Evolutionary conservation across 495 filamentous ascomycete genomes (phyloP), one percentile per base, ranked within the genome.

Genomic region (Tuber aestivum): DNA sequence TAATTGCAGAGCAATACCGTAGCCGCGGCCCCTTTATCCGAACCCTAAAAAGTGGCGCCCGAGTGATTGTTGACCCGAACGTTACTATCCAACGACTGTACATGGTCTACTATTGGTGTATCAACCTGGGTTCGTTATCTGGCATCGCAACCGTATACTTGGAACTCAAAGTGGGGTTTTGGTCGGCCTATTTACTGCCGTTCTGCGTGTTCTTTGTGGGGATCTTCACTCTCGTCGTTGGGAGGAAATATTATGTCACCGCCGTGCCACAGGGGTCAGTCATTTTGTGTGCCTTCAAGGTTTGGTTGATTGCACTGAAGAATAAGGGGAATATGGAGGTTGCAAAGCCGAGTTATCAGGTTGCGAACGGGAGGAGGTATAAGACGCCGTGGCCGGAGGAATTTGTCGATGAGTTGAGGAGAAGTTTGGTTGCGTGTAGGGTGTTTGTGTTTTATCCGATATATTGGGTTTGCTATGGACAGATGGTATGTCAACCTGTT

Each of bases 361-460:
- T 84, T 69, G 78, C 85, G 73, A 75, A 85, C 76, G 69, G 82
- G 2, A 79, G 83, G 70, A 90, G 90, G 1, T 78, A 81, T 20
- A 92, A 90, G 91, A 92, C 92, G 90, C 88, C 86, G 23, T 93
- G 93, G 74, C 90, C 93, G 74, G 92, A 94, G 77, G 87, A 86
- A 48, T 93, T 90, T 90, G 91, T 92, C 12, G 90, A 92, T 75
- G 90, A 93, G 81, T 88, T 94, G 7, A 85, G 86, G 45, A 87
- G 92, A 83, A 91, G 91, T 48, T 86, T 92, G 41, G 85, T 87
- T 70, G 92, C 91, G 48, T 93, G 92, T 86, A 86, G 85, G 27
- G 91, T 93, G 72, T 91, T 91, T 81, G 82, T 87, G 73, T 90
- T 87, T 86, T 89, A 85, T 65, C 88, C 87, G 0, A 84, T 89